Evolutionary conservation across 2,329 filamentous ascomycete species (phyloP).

Genomic region (Fusarium subglutinans): DNA sequence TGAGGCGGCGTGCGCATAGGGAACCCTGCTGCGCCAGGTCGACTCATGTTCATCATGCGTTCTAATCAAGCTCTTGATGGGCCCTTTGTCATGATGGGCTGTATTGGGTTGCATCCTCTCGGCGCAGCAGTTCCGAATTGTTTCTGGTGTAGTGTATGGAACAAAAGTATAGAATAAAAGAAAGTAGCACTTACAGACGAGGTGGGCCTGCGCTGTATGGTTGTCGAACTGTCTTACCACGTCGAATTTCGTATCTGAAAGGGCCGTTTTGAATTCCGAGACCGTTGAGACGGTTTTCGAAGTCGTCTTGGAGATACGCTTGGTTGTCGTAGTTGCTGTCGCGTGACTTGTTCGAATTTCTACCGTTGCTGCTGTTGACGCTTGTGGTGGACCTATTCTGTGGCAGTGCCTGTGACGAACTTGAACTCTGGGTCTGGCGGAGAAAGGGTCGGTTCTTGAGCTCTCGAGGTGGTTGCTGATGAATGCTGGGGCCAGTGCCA

Average conservation of each 20-base stretch:
- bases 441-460: conserved; percentile 43
- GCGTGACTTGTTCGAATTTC: conserved; percentile 24
- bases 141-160: not conserved
- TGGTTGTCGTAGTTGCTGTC: conserved; percentile 21
- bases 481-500: conserved; percentile 31
- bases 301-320: conserved; percentile 35
- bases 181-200: conserved; percentile 44
- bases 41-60: conserved; percentile 18
- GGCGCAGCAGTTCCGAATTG: not conserved
- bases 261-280: conserved; percentile 44
- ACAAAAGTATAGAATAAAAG: not conserved
- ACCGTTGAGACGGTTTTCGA: conserved; percentile 43
- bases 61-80: conserved; percentile 1
- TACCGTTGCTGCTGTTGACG: conserved; percentile 21
- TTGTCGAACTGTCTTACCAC: conserved; percentile 47
- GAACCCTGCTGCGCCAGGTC: conserved; percentile 16
- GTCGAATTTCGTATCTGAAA: conserved; percentile 45
- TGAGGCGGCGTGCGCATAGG: not conserved
- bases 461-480: conserved; percentile 38
- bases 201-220: conserved; percentile 26
- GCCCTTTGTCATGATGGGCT: conserved; percentile 4
- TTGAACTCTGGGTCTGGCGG: conserved; percentile 26
- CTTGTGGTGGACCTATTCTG: conserved; percentile 25
- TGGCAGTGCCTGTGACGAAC: conserved; percentile 15
- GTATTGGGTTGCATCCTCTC: not conserved